A percentile compares a stretch with the other conserved stretches of the same genome.
Conservation (phyloP, 2,329 filamentous ascomycete genomes). For the Colletotrichum falcatum region DNA sequence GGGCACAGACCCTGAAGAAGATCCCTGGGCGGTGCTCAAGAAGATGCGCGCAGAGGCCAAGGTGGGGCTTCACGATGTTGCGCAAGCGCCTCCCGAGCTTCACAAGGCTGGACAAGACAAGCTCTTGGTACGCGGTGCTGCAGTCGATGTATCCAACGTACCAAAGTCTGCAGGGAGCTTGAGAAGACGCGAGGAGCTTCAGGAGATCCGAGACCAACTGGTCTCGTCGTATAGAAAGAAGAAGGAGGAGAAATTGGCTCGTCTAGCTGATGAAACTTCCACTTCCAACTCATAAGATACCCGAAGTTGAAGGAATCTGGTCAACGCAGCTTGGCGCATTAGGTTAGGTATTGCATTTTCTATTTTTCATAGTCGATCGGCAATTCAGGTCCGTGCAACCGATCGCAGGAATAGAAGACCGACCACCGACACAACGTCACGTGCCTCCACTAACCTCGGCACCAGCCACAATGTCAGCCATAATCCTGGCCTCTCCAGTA, state of each 20-base stretch:
- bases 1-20: constrained; percentile 65
- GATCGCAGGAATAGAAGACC: neutral
- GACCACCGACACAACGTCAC: neutral
- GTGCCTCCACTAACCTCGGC: too few relatives aligned
- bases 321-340: too few relatives aligned
- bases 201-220: constrained; percentile 51
- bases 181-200: constrained; percentile 54
- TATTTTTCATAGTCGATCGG: neutral
- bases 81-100: constrained; percentile 80
- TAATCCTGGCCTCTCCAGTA: neutral
- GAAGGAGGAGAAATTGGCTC: constrained; percentile 44
- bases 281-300: constrained; percentile 9
- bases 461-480: neutral
- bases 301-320: neutral
- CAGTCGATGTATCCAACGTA: constrained; percentile 52
- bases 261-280: neutral
- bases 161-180: constrained; percentile 55
- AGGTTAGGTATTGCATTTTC: neutral
- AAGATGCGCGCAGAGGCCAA: constrained; percentile 70
- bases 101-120: constrained; percentile 58
- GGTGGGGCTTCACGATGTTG: constrained; percentile 69
- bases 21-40: constrained; percentile 83
- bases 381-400: neutral
- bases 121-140: constrained; percentile 49
- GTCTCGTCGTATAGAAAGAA: constrained; percentile 55